Evolutionary conservation across 2,329 filamentous ascomycete genomes (phyloP).

Genomic region (Septoria linicola): DNA sequence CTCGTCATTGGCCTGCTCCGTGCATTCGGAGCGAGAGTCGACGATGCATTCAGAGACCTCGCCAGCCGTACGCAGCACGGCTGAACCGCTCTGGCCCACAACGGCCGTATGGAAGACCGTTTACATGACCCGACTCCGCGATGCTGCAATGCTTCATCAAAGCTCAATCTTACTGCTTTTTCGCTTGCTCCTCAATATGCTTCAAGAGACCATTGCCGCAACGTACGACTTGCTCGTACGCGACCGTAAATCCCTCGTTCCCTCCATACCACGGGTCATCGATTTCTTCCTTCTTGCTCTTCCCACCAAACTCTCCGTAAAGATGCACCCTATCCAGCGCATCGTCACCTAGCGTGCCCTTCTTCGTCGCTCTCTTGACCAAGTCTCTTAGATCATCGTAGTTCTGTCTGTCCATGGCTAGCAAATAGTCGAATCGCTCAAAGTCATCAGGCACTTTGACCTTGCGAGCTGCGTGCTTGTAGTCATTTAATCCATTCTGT

Average conservation of each 20-base stretch:
- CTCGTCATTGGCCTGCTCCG: no score
- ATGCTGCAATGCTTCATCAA: no score
- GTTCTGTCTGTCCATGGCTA: constrained; percentile 91
- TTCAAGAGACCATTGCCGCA: constrained; percentile 76
- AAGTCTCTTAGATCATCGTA: constrained; percentile 66
- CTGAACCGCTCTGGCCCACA: no score
- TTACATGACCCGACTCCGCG: no score
- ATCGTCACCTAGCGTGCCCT: constrained; percentile 34
- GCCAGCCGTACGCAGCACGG: no score
- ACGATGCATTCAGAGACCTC: no score
- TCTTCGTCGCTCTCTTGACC: constrained; percentile 52
- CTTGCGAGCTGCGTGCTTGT: constrained; percentile 73
- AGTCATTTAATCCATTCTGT: constrained; percentile 67
- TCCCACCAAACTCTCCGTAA: constrained; percentile 78
- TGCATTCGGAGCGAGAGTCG: no score
- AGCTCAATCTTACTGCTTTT: no score
- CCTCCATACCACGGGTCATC: constrained; percentile 90
- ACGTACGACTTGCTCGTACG: constrained; percentile 78
- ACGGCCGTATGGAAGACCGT: no score
- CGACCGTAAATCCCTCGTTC: constrained; percentile 72
- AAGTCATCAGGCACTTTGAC: constrained; percentile 71
- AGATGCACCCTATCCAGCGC: constrained; percentile 51
- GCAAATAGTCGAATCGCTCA: constrained; percentile 82
- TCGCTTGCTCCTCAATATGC: constrained; percentile 49
- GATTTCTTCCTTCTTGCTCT: constrained; percentile 62